These are phyloP conservation scores for Allomyces macrogynus DNA, from an alignment of 192 early-diverging fungal species.

Conservation along the genomic window DNA sequence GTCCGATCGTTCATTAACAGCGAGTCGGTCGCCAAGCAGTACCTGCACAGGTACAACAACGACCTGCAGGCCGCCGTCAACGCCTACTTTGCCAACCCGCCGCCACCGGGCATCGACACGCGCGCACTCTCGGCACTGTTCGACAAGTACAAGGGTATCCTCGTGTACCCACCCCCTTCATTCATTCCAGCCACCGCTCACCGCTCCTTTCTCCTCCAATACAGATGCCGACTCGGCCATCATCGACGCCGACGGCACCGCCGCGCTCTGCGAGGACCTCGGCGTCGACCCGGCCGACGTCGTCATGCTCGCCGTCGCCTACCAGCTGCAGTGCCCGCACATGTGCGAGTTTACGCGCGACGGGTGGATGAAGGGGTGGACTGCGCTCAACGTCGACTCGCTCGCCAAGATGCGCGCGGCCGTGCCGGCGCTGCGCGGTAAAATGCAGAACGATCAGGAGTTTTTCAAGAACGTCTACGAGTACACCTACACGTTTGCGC, in stretches of 20 bases:
- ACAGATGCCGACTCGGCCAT: constrained; percentile 36
- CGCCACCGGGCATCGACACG: constrained; percentile 7
- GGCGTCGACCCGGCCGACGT: constrained; percentile 50
- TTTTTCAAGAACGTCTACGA: constrained; percentile 50
- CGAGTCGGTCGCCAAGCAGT: too few relatives aligned
- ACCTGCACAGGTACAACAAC: constrained; percentile 23
- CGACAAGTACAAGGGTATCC: constrained; percentile 50
- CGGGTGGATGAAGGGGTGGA: constrained; percentile 57
- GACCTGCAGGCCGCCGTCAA: constrained; percentile 45
- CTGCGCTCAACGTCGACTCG: constrained; percentile 41
- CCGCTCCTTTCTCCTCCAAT: neutral
- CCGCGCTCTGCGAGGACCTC: constrained; percentile 43
- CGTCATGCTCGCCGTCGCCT: constrained; percentile 48
- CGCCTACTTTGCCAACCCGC: constrained; percentile 24
- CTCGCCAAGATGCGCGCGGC: constrained; percentile 38
- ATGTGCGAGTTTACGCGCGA: constrained; percentile 54
- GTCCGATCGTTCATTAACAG: too few relatives aligned
- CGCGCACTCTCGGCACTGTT: constrained; percentile 35
- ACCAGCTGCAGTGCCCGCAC: constrained; percentile 38
- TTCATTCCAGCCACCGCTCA: neutral
- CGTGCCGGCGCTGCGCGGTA: constrained; percentile 22
- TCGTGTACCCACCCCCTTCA: neutral
- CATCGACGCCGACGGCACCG: constrained; percentile 53
- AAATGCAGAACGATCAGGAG: constrained; percentile 26
- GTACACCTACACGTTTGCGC: constrained; percentile 57